Evolutionary conservation across 1,139 yeast genomes (phyloP), one percentile per base, ranked within the genome.

Genomic region (Pichia sp.): DNA sequence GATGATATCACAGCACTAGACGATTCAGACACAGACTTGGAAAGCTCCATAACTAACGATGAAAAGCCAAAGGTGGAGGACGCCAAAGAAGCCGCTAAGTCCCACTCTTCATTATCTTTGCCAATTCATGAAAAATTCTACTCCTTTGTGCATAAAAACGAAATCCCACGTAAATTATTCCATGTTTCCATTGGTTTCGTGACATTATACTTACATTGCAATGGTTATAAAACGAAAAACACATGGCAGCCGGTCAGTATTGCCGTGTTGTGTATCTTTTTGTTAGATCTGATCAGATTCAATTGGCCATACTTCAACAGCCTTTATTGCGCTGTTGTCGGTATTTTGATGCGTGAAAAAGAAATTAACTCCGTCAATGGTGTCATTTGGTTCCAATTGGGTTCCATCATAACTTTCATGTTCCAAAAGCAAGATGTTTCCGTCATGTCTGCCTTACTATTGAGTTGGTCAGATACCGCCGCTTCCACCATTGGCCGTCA

Each of bases 401-500:
- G 99, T 2, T 71, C 89, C 45, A 70, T 82, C 28, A 68, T 87
- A 52, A 89, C 91, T 5, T 86, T 89, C 59, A 57, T 73, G 2
- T 64, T 80, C 17, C 83, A 81, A 58, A 85, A 95, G 15, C 89
- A 89, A 68, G 99, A 93, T 62, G 81, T 93, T 44, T 74, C 84
- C 1, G 71, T 91, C 22, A 73, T 90, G 71, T 76, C 96, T 24
- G 81, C 89, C 9, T 72, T 90, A 55, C 71, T 93, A 48, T 76
- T 93, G 54, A 86, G 96, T 62, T 93, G 98, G 98, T 91, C 96
- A 11, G 99, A 93, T 63, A 90, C 98, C 10, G 94, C 98, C 6
- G 99, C 99, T 3, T 88, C 97, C 4, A 88, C 97, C 1, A 67
- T 91, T 60, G 99, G 98, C 20, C 76, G 98, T 56, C 77, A 76